Evolutionary conservation across 2,329 filamentous ascomycete genomes (phyloP), one percentile per base, ranked within the genome.

Genomic region (Exophiala sp.): DNA sequence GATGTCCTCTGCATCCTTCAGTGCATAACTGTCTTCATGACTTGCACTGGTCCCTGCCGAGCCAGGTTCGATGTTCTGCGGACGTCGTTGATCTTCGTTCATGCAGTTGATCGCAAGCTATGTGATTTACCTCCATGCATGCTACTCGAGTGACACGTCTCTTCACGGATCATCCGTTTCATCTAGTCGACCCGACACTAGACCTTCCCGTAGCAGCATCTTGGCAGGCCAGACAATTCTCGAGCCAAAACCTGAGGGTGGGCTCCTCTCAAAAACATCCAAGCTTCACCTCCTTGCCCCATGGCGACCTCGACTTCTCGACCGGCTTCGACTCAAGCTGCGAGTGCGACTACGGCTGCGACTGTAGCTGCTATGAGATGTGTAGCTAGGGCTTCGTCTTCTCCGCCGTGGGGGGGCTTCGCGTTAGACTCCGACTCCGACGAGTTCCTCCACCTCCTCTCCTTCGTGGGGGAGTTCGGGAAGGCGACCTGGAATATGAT

Each of bases 321-420:
- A 65, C 16, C 59, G 70, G 69, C 60, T 77, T 73, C 66, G 80
- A 73, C 73, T 70, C 73, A 4, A 67, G 76, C 39, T 75, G 73
- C 62, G 68, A 62, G 14, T 37, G 34, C 34, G 34, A 76, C 38
- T 72, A 70, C 46, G 74, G 74, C 66, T 75, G 74, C 62, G 68
- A 62, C 63, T 71, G 61, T 74, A 72, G 60, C 76, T 79, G 61
- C 75, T 77, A 59, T 81, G 81, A 56, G 79, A 81, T 59, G 75
- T 79, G 60, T 82, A 82, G 60, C 80, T 83, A 2, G 77, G 77
- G 59, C 79, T 81, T 56, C 80, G 72, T 54, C 78, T 71, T 55
- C 77, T 70, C 44, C 66, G 62, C 39, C 66, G 64, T 14, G 65
- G 65, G 10, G 68, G n/a, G n/a, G n/a, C n/a, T n/a, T n/a, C n/a